Evolutionary conservation across 2,329 filamentous ascomycete genomes (phyloP).

Genomic region (Fusarium denticulatum): DNA sequence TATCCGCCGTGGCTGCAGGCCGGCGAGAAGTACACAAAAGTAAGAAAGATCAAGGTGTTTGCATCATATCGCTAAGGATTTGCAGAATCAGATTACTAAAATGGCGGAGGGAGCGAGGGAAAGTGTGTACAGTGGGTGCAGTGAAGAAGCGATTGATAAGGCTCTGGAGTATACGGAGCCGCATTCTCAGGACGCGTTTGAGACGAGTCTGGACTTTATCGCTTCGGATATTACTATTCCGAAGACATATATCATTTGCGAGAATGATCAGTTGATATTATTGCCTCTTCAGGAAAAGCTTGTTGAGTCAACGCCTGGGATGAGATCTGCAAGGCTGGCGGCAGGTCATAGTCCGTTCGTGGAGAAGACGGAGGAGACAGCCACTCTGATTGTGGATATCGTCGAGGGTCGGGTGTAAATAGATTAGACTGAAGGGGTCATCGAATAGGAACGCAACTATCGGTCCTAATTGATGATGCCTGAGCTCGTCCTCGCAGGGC

Average conservation of each 20-base stretch:
- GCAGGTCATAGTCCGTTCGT: conserved; percentile 18
- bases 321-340: not conserved
- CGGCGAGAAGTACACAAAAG: conserved; percentile 6
- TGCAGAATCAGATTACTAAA: not conserved
- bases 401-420: not conserved
- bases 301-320: not conserved
- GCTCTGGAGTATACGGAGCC: not conserved
- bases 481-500: not conserved
- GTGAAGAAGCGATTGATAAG: not conserved
- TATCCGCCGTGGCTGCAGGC: conserved; percentile 8
- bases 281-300: conserved; percentile 4
- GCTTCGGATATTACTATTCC: conserved; percentile 3
- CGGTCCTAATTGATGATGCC: not conserved
- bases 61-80: not conserved
- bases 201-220: conserved; percentile 17
- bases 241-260: conserved; percentile 16
- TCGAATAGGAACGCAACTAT: too few relatives aligned
- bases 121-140: not conserved
- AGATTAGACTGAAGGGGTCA: not conserved
- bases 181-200: conserved; percentile 21
- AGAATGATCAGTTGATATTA: not conserved
- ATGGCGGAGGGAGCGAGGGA: not conserved
- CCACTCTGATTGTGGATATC: not conserved
- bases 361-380: not conserved
- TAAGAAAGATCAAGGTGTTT: rapidly evolving